Evolutionary conservation across 352 stramenopile genomes (phyloP).

Genomic region (Pythium brachiatum): DNA sequence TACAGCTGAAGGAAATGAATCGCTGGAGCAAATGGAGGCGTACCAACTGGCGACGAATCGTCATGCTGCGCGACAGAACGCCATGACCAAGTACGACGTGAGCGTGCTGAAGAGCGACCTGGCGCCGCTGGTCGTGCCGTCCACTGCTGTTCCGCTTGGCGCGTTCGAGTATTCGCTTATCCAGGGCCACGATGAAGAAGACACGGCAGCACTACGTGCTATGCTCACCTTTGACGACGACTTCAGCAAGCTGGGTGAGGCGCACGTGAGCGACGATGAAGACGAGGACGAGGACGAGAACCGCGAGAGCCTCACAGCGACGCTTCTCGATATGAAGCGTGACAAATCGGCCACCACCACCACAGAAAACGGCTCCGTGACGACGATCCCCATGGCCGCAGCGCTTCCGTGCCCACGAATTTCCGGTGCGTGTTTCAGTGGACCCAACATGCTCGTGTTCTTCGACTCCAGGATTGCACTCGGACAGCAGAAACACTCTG

Average conservation of each 20-base stretch:
- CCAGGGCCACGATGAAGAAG: slow-evolving; percentile 32
- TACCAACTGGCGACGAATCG: neutral
- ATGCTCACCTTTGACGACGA: slow-evolving; percentile 72
- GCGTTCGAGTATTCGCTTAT: slow-evolving; percentile 55
- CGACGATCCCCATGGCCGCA: neutral
- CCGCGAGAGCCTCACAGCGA: slow-evolving; percentile 6
- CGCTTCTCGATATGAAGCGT: neutral
- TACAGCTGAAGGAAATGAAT: slow-evolving; percentile 16
- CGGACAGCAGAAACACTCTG: slow-evolving; percentile 52
- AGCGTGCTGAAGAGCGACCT: slow-evolving; percentile 71
- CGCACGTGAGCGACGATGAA: slow-evolving; percentile 29
- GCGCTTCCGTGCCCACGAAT: slow-evolving; percentile 73
- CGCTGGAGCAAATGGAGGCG: neutral
- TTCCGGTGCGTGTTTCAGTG: slow-evolving; percentile 78
- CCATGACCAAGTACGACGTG: slow-evolving; percentile 65
- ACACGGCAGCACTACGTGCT: slow-evolving; percentile 45
- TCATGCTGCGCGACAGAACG: slow-evolving; percentile 17
- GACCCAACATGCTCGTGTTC: slow-evolving; percentile 79
- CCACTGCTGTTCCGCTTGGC: slow-evolving; percentile 50
- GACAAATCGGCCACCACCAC: neutral
- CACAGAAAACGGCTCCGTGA: slow-evolving; percentile 1
- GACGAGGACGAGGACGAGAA: slow-evolving; percentile 22
- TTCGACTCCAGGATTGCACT: slow-evolving; percentile 85
- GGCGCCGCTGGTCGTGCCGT: slow-evolving; percentile 61
- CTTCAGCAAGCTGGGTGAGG: slow-evolving; percentile 46